These are phyloP conservation scores for Eugenia klotzschiana DNA, from an alignment of 441 rosid species.

Conservation along the genomic window DNA sequence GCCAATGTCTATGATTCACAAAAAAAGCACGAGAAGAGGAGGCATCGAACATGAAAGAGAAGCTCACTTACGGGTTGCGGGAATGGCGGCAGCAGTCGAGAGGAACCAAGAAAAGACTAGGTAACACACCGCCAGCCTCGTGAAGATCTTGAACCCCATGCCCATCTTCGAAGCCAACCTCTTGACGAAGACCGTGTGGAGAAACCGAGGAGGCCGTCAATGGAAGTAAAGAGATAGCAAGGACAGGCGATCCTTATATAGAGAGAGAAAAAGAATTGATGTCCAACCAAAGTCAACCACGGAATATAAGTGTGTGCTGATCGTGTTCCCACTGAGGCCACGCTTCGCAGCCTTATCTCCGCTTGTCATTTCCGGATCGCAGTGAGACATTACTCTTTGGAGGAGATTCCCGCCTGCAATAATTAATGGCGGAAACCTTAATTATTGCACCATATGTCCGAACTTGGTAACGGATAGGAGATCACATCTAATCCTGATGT, in stretches of 20 bases:
- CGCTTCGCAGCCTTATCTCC: neutral
- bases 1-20: neutral
- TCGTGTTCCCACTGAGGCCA: neutral
- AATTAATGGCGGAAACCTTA: neutral
- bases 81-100: neutral
- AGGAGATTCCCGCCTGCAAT: neutral
- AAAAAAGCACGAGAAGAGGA: neutral
- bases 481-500: neutral
- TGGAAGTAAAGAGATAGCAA: neutral
- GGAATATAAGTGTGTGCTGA: neutral
- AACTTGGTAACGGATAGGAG: neutral
- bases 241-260: neutral
- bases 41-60: neutral
- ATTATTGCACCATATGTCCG: neutral
- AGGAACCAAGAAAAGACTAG: neutral
- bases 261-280: neutral
- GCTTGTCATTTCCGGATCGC: neutral
- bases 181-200: neutral
- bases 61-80: neutral
- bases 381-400: neutral
- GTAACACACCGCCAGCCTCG: neutral
- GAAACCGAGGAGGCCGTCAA: neutral
- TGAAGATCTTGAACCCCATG: neutral
- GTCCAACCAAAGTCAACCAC: neutral
- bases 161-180: neutral